Conservation (phyloP, 1,139 yeast genomes). For the Fermentozyma sake region DNA sequence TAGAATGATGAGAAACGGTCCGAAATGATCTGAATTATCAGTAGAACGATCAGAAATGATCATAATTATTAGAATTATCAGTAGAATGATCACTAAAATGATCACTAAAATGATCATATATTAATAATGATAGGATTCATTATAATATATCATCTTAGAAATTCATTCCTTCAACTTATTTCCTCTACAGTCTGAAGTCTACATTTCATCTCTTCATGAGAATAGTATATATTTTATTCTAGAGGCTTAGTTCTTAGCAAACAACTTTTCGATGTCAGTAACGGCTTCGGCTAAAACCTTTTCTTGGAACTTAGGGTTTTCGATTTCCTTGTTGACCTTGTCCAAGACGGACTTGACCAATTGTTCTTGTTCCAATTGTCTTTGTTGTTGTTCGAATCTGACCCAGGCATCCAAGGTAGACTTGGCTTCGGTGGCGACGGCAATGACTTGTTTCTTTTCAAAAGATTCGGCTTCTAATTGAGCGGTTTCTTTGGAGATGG, state of each 20-base stretch:
- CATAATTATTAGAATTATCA: too few relatives aligned
- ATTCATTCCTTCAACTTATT: too few relatives aligned
- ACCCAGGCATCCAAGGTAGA: conserved; percentile 98
- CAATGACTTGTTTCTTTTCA: conserved; percentile 87
- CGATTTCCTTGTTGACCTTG: conserved; percentile 82
- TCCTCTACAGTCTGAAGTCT: too few relatives aligned
- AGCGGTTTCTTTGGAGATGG: conserved; percentile 94
- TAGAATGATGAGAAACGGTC: too few relatives aligned
- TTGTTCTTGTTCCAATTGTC: conserved; percentile 94
- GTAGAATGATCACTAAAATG: too few relatives aligned
- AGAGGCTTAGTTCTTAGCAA: conserved; percentile 47
- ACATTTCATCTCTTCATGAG: too few relatives aligned
- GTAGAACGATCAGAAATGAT: too few relatives aligned
- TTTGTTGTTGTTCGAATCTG: conserved; percentile 94
- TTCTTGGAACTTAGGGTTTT: conserved; percentile 91
- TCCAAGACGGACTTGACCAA: conserved; percentile 81
- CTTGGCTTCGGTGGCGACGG: conserved; percentile 85
- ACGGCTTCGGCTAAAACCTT: conserved; percentile 86
- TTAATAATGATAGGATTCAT: too few relatives aligned
- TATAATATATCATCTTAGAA: too few relatives aligned
- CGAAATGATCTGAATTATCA: too few relatives aligned
- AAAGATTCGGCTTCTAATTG: conserved; percentile 91
- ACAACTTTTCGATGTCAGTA: conserved; percentile 85
- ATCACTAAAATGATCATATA: too few relatives aligned
- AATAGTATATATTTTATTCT: too few relatives aligned